A percentile compares a stretch with the other conserved stretches of the same genome.
These are phyloP conservation scores for Cucumis cinereus DNA, from an alignment of 306 rosid species.

Conservation along the genomic window DNA sequence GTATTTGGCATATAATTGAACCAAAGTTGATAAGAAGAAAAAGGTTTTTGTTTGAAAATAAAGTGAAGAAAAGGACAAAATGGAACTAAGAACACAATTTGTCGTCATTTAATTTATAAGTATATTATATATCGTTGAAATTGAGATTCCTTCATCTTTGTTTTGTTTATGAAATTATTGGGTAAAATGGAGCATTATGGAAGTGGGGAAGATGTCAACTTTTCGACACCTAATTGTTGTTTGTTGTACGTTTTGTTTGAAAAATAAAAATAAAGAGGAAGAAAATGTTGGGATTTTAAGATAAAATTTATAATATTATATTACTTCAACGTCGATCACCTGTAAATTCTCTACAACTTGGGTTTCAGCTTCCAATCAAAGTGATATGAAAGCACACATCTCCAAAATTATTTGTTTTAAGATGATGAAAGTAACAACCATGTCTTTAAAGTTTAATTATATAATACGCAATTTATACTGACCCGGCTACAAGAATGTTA, in stretches of 20 bases:
- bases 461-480: background rate
- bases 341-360: background rate
- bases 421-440: background rate
- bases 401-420: too few species aligned
- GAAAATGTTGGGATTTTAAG: too few species aligned
- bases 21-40: too few species aligned
- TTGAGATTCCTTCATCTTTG: background rate
- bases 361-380: background rate
- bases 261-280: background rate
- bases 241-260: background rate
- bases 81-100: background rate
- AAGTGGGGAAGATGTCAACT: background rate
- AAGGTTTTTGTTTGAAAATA: background rate
- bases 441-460: background rate
- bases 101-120: background rate
- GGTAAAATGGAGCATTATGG: background rate
- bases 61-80: background rate
- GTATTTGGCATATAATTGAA: too few species aligned
- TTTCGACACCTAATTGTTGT: background rate
- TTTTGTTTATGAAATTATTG: background rate
- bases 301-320: too few species aligned
- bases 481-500: conserved; percentile 51
- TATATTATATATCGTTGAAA: background rate
- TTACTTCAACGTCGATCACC: background rate
- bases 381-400: background rate